Percentiles rank a stretch among this genome's conserved stretches.
Conservation (phyloP, 139 green algal species). For the Chara braunii region DNA sequence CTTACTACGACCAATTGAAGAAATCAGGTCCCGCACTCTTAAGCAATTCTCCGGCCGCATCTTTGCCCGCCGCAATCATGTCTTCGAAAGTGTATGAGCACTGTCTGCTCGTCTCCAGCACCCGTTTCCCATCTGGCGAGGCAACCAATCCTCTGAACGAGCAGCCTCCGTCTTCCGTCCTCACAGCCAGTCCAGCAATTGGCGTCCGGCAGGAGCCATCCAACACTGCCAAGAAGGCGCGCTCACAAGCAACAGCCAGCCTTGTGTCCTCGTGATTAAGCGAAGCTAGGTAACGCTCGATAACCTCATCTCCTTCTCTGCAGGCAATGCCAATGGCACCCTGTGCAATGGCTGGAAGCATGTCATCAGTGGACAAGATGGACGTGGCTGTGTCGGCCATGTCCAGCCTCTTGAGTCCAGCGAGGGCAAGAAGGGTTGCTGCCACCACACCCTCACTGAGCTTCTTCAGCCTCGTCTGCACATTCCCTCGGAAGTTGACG, state of each 20-base stretch:
- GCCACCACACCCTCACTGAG: slow-evolving; percentile 78
- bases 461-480: slow-evolving; percentile 94
- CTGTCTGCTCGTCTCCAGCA: slow-evolving; percentile 25
- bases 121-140: slow-evolving; percentile 68
- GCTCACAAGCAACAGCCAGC: slow-evolving; percentile 86
- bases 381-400: slow-evolving; percentile 86
- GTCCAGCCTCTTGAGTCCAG: slow-evolving; percentile 90
- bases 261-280: slow-evolving; percentile 97
- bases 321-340: slow-evolving; percentile 97
- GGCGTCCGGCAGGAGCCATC: slow-evolving; percentile 96
- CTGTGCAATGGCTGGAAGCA: slow-evolving; percentile 91
- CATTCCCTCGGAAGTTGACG: slow-evolving; percentile 97
- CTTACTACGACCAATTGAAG: slow-evolving; percentile 32
- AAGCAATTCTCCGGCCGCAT: slow-evolving; percentile 36
- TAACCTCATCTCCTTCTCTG: slow-evolving; percentile 67
- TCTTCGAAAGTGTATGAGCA: slow-evolving; percentile 17
- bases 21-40: slow-evolving; percentile 22
- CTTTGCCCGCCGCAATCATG: slow-evolving; percentile 10
- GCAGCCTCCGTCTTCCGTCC: slow-evolving; percentile 53
- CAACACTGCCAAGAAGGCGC: slow-evolving; percentile 86
- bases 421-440: slow-evolving; percentile 89
- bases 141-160: slow-evolving; percentile 87
- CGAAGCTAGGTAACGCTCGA: slow-evolving; percentile 58
- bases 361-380: slow-evolving; percentile 81
- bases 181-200: slow-evolving; percentile 73